Evolutionary conservation across 2,329 filamentous ascomycete genomes (phyloP), one percentile per base, ranked within the genome.

Genomic region (Basipetospora sp.): DNA sequence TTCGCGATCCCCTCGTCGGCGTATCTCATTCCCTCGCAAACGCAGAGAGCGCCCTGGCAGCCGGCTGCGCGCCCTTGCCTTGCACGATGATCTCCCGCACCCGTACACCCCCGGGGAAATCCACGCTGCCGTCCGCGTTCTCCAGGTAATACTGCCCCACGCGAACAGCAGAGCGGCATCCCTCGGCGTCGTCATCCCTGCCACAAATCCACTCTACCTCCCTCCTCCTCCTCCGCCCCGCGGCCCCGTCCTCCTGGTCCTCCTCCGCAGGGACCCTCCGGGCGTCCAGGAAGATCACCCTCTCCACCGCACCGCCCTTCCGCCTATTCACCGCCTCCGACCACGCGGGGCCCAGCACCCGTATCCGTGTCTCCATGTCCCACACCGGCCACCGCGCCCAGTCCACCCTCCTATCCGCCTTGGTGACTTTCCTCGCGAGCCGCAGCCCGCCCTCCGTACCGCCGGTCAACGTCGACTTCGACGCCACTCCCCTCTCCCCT

Each of bases 401-500:
- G 43, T 76, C 58, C 6, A 93, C 57, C 41, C 74, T 68, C 2
- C 64, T 60, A 47, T 88, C 74, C 5, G 65, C 57, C 39, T 77
- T 70, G 1, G 58, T 71, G 42, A 94, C 72, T 52, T 94, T 94
- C 1, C 74, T 71, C 1, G 88, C 88, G 48, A 79, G 69, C 18
- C 39, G 40, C 3, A 55, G 33, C 18, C 34, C 17, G 5, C 20
- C 53, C 36, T 38, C 48, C 15, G n/a, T n/a, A n/a, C n/a, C n/a
- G n/a, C n/a, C n/a, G n/a, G n/a, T n/a, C n/a, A n/a, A n/a, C n/a
- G n/a, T n/a, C n/a, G n/a, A n/a, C n/a, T n/a, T n/a, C n/a, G 41
- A 42, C 16, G 45, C 43, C 8, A 26, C 38, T 8, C 36, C 47
- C 39, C 39, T 48, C 53, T 50, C 53, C 19, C 52, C 22, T 6